Evolutionary conservation across 1,139 yeast genomes (phyloP).

Genomic region (Lodderomyces beijingensis): DNA sequence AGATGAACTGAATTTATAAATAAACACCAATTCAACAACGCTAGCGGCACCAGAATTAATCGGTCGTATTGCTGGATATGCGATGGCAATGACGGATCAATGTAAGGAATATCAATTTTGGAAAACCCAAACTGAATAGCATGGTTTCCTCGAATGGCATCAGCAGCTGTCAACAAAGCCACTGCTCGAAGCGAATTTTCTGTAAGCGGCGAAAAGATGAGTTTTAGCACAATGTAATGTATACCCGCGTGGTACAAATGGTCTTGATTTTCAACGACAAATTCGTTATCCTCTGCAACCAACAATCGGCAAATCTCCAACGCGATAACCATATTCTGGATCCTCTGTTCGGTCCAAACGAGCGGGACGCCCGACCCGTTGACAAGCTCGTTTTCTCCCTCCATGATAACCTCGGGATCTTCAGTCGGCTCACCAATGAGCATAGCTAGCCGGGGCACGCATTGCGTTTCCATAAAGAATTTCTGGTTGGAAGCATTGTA

Average conservation of each 20-base stretch:
- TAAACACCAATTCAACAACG: conserved; percentile 79
- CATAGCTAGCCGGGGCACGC: conserved; percentile 59
- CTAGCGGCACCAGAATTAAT: conserved; percentile 63
- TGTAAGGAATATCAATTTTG: conserved; percentile 83
- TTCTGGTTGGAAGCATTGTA: conserved; percentile 91
- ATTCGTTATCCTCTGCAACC: conserved; percentile 71
- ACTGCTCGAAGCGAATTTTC: conserved; percentile 60
- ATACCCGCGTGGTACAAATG: conserved; percentile 60
- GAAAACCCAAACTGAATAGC: conserved; percentile 66
- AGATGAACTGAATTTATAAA: conserved; percentile 75
- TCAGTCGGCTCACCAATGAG: conserved; percentile 60
- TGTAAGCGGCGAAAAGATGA: conserved; percentile 63
- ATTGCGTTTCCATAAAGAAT: conserved; percentile 79
- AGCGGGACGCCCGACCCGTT: conserved; percentile 20
- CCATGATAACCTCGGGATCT: conserved; percentile 28
- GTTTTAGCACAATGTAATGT: conserved; percentile 58
- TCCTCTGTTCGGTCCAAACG: conserved; percentile 71
- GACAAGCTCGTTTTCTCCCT: not conserved
- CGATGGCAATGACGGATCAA: conserved; percentile 74
- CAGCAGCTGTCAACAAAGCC: conserved; percentile 74
- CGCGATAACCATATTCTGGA: conserved; percentile 60
- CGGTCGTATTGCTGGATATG: conserved; percentile 31
- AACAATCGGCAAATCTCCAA: conserved; percentile 72
- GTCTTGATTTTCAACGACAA: conserved; percentile 57
- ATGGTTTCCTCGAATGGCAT: conserved; percentile 61